Conservation (phyloP, 2,329 filamentous ascomycete species). For the Dactylellina leptospora region DNA sequence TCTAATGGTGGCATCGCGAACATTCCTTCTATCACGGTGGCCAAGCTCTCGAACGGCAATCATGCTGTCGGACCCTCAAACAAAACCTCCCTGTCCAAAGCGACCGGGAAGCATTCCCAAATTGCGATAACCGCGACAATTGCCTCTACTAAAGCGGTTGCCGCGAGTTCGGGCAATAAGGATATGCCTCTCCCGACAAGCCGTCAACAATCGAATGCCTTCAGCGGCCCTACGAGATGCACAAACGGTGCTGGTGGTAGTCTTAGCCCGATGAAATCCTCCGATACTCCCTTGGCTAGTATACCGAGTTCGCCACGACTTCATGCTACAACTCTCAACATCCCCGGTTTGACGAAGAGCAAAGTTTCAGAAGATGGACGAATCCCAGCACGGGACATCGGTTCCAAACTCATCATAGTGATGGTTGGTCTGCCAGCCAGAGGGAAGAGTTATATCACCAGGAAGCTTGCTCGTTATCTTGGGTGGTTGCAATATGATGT, state of each 20-base stretch:
- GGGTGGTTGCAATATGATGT: slow-evolving; percentile 98
- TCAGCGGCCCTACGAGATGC: slow-evolving; percentile 3
- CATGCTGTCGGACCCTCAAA: not conserved
- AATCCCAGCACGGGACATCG: slow-evolving; percentile 92
- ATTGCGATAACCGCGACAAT: slow-evolving; percentile 49
- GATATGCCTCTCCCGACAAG: slow-evolving; percentile 48
- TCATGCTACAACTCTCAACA: slow-evolving; percentile 52
- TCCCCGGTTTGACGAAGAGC: slow-evolving; percentile 83
- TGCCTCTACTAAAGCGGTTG: slow-evolving; percentile 50
- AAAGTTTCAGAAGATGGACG: slow-evolving; percentile 94
- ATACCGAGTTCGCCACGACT: slow-evolving; percentile 46
- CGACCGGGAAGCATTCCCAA: slow-evolving; percentile 48
- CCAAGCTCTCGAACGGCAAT: slow-evolving; percentile 23
- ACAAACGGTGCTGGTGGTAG: not conserved
- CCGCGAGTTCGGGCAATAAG: slow-evolving; percentile 48
- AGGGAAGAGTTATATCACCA: slow-evolving; percentile 98
- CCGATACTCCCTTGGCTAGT: slow-evolving; percentile 43
- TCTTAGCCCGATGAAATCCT: slow-evolving; percentile 47
- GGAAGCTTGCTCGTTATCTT: slow-evolving; percentile 93
- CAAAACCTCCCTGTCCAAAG: slow-evolving; percentile 31
- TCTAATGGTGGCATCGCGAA: slow-evolving; percentile 7
- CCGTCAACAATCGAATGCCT: slow-evolving; percentile 12
- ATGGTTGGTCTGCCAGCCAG: slow-evolving; percentile 97
- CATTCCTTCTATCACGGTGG: slow-evolving; percentile 45
- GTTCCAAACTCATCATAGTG: slow-evolving; percentile 94